Conservation (phyloP, 106 monocot genomes). For the Cymbidium sinense region DNA sequence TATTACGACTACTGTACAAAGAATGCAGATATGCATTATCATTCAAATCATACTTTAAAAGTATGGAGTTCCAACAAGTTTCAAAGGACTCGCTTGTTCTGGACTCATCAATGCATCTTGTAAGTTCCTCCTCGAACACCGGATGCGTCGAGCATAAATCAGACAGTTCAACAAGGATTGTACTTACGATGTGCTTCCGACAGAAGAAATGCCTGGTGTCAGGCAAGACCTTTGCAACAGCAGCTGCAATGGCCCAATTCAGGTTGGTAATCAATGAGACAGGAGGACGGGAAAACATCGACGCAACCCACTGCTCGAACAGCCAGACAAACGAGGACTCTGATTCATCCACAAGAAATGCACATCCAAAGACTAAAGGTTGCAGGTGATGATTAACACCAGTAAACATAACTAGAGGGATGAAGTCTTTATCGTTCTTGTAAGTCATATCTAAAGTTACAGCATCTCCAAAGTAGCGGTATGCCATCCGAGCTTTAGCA, state of each 20-base stretch:
- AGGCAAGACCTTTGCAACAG: slow-evolving; percentile 41
- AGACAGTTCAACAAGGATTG: slow-evolving; percentile 38
- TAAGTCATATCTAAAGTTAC: slow-evolving; percentile 46
- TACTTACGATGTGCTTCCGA: slow-evolving; percentile 38
- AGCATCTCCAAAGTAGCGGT: slow-evolving; percentile 64
- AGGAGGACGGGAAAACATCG: slow-evolving; percentile 50
- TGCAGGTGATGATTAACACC: slow-evolving; percentile 66
- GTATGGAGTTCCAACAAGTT: slow-evolving; percentile 40
- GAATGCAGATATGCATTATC: slow-evolving; percentile 45
- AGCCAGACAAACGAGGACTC: slow-evolving; percentile 67
- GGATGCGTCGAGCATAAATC: slow-evolving; percentile 24
- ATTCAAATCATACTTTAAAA: slow-evolving; percentile 36
- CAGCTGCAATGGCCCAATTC: slow-evolving; percentile 32
- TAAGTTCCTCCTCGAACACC: slow-evolving; percentile 44
- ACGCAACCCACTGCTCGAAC: slow-evolving; percentile 50
- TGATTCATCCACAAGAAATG: slow-evolving; percentile 59
- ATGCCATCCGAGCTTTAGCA: slow-evolving; percentile 70
- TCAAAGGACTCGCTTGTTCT: slow-evolving; percentile 46
- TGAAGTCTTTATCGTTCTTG: slow-evolving; percentile 47
- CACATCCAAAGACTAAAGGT: slow-evolving; percentile 62
- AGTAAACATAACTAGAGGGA: slow-evolving; percentile 54
- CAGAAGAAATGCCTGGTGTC: slow-evolving; percentile 47
- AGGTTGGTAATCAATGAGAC: slow-evolving; percentile 45
- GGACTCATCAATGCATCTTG: slow-evolving; percentile 42
- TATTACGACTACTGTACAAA: slow-evolving; percentile 42